phyloP scores from a whole-genome alignment of 371 early-diverging fungal species.

The Coemansia sp. region DNA sequence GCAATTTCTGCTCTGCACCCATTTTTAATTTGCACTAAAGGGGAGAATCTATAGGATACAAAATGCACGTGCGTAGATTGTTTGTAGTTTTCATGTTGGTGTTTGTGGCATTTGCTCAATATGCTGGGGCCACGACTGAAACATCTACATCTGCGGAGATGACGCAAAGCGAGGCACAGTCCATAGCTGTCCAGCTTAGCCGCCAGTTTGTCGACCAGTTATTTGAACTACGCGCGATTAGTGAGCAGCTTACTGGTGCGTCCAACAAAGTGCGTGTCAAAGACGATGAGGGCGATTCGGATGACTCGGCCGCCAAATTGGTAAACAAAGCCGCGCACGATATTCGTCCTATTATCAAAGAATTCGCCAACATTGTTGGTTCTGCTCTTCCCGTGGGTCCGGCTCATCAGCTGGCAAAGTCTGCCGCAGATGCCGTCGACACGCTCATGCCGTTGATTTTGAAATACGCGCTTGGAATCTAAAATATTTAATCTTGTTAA shows the following conservation, averaged over 20 bases:
- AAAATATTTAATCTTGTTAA: neutral
- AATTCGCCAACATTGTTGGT: conserved; percentile 22
- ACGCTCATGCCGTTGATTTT: conserved; percentile 40
- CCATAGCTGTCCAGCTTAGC: conserved; percentile 17
- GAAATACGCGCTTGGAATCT: conserved; percentile 42
- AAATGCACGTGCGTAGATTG: conserved; percentile 2
- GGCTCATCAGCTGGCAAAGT: conserved; percentile 35
- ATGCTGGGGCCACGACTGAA: neutral
- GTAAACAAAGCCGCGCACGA: conserved; percentile 25
- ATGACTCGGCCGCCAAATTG: conserved; percentile 29
- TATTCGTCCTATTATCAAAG: conserved; percentile 36
- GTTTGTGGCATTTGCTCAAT: neutral
- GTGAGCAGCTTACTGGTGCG: conserved; percentile 6
- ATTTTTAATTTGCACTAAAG: neutral
- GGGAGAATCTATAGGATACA: neutral
- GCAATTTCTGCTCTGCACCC: neutral
- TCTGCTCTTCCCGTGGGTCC: conserved; percentile 32
- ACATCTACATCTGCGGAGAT: neutral
- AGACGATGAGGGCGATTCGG: conserved; percentile 24
- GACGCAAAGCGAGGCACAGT: conserved; percentile 19
- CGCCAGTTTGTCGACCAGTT: conserved; percentile 25
- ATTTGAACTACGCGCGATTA: conserved; percentile 15
- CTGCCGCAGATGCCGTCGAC: conserved; percentile 36
- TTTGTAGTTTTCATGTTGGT: neutral
- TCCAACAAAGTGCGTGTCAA: conserved; percentile 19